These are phyloP conservation scores for Nitzschia inconspicua DNA, from an alignment of 108 stramenopile genomes.

Conservation along the genomic window DNA sequence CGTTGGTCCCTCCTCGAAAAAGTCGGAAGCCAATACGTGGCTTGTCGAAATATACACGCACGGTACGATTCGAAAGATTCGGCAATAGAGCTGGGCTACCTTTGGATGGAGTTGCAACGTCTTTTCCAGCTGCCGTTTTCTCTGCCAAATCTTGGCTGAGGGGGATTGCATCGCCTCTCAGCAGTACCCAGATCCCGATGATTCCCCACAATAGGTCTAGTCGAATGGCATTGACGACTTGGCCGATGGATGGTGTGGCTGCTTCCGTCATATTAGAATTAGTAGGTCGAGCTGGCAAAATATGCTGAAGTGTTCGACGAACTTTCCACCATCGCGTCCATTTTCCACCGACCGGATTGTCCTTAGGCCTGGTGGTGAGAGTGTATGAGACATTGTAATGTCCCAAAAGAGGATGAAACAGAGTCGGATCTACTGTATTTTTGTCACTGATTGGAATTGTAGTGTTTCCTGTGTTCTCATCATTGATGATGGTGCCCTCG, in stretches of 20 bases:
- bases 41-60: constrained; percentile 63
- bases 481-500: no score
- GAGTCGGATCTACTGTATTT: no score
- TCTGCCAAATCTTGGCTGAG: constrained; percentile 16
- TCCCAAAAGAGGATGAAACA: constrained; percentile 53
- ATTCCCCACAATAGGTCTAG: constrained; percentile 52
- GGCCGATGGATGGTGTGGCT: constrained; percentile 33
- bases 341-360: constrained; percentile 79
- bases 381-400: constrained; percentile 60
- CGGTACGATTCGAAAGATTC: constrained; percentile 44
- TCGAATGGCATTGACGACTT: constrained; percentile 68
- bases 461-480: no score
- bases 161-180: constrained; percentile 72
- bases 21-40: constrained; percentile 62
- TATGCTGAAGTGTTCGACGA: constrained; percentile 58
- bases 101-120: background rate
- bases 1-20: background rate
- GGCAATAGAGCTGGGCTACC: constrained; percentile 10
- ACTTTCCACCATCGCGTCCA: constrained; percentile 71
- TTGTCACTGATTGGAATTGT: no score
- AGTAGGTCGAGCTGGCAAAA: constrained; percentile 44
- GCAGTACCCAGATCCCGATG: constrained; percentile 42
- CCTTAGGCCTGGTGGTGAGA: constrained; percentile 33
- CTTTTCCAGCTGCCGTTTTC: background rate
- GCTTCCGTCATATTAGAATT: background rate